Evolutionary conservation across 805 yeast species (phyloP).

Genomic region (Saccharomyces kudriavzevii): DNA sequence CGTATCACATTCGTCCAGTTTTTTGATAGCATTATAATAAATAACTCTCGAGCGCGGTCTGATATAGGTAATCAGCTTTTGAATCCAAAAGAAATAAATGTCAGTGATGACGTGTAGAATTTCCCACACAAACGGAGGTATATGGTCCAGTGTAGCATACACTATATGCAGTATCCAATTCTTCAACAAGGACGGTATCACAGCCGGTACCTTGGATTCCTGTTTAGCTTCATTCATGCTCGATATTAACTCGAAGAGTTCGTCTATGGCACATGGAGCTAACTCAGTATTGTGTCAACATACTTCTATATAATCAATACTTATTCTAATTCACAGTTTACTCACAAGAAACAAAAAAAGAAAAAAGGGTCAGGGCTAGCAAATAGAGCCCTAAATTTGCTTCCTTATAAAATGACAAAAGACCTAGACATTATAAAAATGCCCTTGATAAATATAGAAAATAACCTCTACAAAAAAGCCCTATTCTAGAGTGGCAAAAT

Average conservation of each 20-base stretch:
- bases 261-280: neutral
- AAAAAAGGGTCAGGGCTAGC: slow-evolving; percentile 2
- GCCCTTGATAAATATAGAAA: neutral
- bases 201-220: neutral
- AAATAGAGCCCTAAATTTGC: neutral
- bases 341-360: neutral
- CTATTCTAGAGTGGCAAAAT: neutral
- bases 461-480: neutral
- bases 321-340: neutral
- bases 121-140: slow-evolving; percentile 37
- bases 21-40: slow-evolving; percentile 39
- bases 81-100: slow-evolving; percentile 36
- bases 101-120: slow-evolving; percentile 36
- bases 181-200: slow-evolving; percentile 5
- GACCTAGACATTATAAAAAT: neutral
- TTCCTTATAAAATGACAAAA: neutral
- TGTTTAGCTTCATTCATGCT: neutral
- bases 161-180: slow-evolving; percentile 19
- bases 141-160: slow-evolving; percentile 30
- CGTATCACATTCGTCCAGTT: slow-evolving; percentile 43
- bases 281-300: neutral
- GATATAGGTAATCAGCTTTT: slow-evolving; percentile 19
- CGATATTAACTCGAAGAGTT: neutral
- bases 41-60: slow-evolving; percentile 26
- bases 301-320: neutral